These are phyloP conservation scores for Microbotryomycetes sp. DNA, from an alignment of 1,284 basidiomycete genomes.

Conservation along the genomic window DNA sequence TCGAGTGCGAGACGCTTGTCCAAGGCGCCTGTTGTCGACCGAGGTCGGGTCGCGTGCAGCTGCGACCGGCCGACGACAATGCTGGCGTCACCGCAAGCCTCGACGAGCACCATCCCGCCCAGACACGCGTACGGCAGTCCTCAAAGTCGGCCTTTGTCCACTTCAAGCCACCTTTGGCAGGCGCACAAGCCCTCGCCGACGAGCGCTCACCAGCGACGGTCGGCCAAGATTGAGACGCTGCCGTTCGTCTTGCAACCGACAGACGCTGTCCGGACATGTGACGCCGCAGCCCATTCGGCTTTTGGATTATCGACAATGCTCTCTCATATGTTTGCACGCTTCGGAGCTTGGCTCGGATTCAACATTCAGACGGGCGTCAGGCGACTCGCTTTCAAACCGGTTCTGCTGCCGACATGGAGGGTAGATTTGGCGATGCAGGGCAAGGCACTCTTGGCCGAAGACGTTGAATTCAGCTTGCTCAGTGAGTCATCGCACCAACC, in stretches of 20 bases:
- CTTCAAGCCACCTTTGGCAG: too few species aligned
- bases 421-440: slow-evolving; percentile 17
- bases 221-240: not conserved
- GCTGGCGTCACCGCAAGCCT: too few species aligned
- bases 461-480: slow-evolving; percentile 1
- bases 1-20: too few species aligned
- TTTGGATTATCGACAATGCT: slow-evolving; percentile 11
- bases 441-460: slow-evolving; percentile 8
- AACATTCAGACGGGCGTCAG: slow-evolving; percentile 6
- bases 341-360: slow-evolving; percentile 11
- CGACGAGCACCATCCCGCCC: too few species aligned
- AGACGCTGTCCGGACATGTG: not conserved
- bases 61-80: too few species aligned
- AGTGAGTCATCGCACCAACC: not conserved
- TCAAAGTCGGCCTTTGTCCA: too few species aligned
- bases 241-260: slow-evolving; percentile 10
- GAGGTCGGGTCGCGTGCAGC: too few species aligned
- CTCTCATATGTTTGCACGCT: slow-evolving; percentile 5
- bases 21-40: too few species aligned
- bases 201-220: not conserved
- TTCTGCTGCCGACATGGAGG: slow-evolving; percentile 23
- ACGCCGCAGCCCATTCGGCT: slow-evolving; percentile 11
- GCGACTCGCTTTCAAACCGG: slow-evolving; percentile 5
- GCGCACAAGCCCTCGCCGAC: not conserved
- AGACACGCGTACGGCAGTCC: too few species aligned